Conservation (phyloP, 306 rosid species). For the Ceratonia siliqua region DNA sequence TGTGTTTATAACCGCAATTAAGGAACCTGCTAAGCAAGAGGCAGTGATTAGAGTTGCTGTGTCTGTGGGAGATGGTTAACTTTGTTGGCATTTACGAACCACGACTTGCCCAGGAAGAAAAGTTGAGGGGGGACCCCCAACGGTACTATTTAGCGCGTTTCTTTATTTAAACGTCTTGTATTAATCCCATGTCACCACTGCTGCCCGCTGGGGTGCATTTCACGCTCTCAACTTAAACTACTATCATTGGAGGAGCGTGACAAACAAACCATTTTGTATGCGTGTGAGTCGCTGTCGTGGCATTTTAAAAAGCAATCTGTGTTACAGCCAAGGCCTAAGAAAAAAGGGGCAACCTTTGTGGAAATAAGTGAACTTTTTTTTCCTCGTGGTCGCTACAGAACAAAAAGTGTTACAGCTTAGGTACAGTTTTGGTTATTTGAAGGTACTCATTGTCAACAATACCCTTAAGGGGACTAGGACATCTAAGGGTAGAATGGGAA, state of each 20-base stretch:
- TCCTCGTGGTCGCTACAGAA: constrained; percentile 39
- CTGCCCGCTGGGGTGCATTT: not conserved
- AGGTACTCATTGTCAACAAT: not conserved
- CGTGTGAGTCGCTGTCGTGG: not conserved
- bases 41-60: constrained; percentile 24
- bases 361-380: constrained; percentile 39
- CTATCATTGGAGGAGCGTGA: constrained; percentile 33
- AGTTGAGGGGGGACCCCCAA: constrained; percentile 23
- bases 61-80: constrained; percentile 39
- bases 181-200: not conserved
- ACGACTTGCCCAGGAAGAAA: constrained; percentile 48
- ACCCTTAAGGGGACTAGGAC: not conserved
- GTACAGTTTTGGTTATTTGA: constrained; percentile 37
- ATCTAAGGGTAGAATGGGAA: constrained; percentile 31
- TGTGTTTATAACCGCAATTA: not conserved
- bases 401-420: constrained; percentile 66
- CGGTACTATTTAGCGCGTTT: constrained; percentile 43
- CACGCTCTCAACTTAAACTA: constrained; percentile 31
- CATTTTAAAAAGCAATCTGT: not conserved
- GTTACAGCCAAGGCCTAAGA: not conserved
- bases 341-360: constrained; percentile 33
- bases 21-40: constrained; percentile 32
- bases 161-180: constrained; percentile 19
- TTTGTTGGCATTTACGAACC: constrained; percentile 50
- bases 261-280: not conserved